These are phyloP conservation scores for Pichia californica DNA, from an alignment of 805 yeast species.

Conservation along the genomic window DNA sequence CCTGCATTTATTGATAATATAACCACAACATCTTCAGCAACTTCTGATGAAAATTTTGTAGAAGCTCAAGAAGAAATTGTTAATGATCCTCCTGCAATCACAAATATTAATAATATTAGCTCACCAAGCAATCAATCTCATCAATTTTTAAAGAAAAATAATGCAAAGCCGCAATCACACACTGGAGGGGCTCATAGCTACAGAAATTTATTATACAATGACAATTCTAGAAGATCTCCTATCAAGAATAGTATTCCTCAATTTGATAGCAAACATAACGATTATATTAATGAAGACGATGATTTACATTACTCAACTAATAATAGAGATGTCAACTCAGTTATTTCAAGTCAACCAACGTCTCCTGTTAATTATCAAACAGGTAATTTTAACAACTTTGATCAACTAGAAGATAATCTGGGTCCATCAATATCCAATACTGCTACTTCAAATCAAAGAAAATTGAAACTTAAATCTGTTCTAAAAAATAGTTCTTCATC, in stretches of 20 bases:
- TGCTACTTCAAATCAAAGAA: neutral
- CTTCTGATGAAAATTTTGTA: conserved; percentile 7
- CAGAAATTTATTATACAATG: conserved; percentile 8
- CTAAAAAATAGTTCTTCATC: conserved; percentile 8
- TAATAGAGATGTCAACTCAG: neutral
- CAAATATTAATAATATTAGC: neutral
- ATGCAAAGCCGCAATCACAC: neutral
- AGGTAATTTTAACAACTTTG: neutral
- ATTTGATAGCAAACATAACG: conserved; percentile 1
- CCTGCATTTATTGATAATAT: neutral
- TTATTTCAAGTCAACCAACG: neutral
- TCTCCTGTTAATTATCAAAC: neutral
- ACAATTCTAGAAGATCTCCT: conserved; percentile 3
- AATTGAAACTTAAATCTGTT: conserved; percentile 5
- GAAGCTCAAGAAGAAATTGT: conserved; percentile 7
- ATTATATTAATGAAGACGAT: neutral
- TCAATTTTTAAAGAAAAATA: too few species aligned
- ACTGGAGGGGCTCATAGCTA: conserved; percentile 8
- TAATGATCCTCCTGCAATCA: neutral
- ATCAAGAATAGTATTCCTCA: conserved; percentile 8
- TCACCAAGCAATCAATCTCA: neutral
- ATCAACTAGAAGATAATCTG: neutral
- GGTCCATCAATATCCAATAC: neutral
- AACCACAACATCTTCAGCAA: neutral
- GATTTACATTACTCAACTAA: too few species aligned